phyloP scores from a whole-genome alignment of 1,139 yeast species.

The Maudiozyma humilis region DNA sequence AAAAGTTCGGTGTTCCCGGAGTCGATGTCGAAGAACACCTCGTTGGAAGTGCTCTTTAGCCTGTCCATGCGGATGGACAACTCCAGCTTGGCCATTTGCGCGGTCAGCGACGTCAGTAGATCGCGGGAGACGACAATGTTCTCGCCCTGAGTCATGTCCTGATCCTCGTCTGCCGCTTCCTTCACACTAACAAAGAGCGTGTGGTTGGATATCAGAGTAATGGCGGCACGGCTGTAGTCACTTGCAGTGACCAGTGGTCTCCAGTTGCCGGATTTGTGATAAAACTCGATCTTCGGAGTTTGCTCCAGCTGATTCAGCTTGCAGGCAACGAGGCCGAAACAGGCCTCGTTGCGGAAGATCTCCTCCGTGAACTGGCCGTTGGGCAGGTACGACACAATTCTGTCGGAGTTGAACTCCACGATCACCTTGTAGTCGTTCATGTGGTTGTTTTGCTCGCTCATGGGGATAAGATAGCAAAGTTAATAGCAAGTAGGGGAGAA shows the following conservation, averaged over 20 bases:
- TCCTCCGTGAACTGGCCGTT: slow-evolving; percentile 3
- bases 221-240: slow-evolving; percentile 1
- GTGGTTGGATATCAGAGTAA: slow-evolving; percentile 1
- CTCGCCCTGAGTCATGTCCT: neutral
- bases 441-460: neutral
- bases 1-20: slow-evolving; percentile 1
- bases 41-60: neutral
- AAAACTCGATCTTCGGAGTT: neutral
- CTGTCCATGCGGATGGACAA: neutral
- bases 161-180: neutral
- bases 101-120: slow-evolving; percentile 2
- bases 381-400: slow-evolving; percentile 3
- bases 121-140: slow-evolving; percentile 2
- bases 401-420: slow-evolving; percentile 2
- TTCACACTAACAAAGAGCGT: slow-evolving; percentile 3
- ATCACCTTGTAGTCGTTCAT: slow-evolving; percentile 4
- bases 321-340: neutral
- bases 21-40: slow-evolving; percentile 4
- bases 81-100: slow-evolving; percentile 2
- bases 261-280: slow-evolving; percentile 1
- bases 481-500: neutral
- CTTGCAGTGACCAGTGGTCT: neutral
- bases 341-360: neutral
- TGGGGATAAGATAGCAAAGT: too few species aligned
- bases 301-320: neutral